A percentile compares a stretch with the other conserved stretches of the same genome.
These are phyloP conservation scores for Talaromyces piceae DNA, from an alignment of 2,329 filamentous ascomycete genomes.

Conservation along the genomic window DNA sequence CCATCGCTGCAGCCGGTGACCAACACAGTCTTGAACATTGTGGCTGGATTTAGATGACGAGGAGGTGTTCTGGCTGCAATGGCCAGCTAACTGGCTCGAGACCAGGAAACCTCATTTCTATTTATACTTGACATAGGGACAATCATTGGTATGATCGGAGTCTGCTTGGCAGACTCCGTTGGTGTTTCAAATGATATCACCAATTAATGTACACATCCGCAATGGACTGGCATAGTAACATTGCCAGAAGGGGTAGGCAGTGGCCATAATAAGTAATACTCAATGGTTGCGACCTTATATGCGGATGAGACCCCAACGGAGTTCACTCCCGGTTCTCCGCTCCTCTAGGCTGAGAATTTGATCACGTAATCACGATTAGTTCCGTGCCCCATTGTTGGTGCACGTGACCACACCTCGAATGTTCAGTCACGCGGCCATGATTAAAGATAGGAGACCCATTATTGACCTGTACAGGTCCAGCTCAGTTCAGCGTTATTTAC, in stretches of 20 bases:
- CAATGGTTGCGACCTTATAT: neutral
- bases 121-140: neutral
- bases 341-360: neutral
- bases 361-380: neutral
- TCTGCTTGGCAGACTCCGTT: neutral
- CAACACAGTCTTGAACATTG: slow-evolving; percentile 17
- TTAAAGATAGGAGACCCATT: too few relatives aligned
- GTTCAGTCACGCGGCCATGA: too few relatives aligned
- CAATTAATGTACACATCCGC: too few relatives aligned
- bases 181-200: neutral
- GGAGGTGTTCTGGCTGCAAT: neutral
- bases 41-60: neutral
- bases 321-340: neutral
- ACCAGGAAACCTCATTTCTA: neutral
- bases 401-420: too few relatives aligned
- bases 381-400: too few relatives aligned
- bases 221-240: too few relatives aligned
- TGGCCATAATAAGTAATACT: neutral
- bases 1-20: slow-evolving; percentile 30
- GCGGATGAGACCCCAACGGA: neutral
- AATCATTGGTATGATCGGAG: neutral
- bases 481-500: too few relatives aligned
- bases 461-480: too few relatives aligned
- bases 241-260: too few relatives aligned
- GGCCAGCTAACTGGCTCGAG: neutral